These are phyloP conservation scores for Fraxinus sp. DNA, from an alignment of 305 asterid species.

Conservation along the genomic window DNA sequence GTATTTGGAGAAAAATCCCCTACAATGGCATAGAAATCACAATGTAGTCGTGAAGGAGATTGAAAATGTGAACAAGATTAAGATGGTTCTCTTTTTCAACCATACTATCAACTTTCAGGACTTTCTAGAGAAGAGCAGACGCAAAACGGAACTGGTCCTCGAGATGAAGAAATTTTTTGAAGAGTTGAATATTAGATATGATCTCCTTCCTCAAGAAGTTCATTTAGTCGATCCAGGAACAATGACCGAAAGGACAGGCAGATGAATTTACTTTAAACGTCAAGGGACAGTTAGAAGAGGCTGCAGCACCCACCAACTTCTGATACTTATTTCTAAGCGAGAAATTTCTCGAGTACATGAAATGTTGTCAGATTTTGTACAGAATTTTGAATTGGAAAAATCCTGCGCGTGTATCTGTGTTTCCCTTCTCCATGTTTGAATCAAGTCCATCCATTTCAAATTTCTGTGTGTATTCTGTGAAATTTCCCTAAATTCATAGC, in stretches of 20 bases:
- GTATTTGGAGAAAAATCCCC: constrained; percentile 33
- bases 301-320: not conserved
- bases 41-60: constrained; percentile 25
- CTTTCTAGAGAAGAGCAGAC: constrained; percentile 9
- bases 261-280: not conserved
- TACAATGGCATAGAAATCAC: constrained; percentile 23
- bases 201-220: constrained; percentile 32
- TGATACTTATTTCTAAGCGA: not conserved
- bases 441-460: too few relatives aligned
- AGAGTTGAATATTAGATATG: constrained; percentile 25
- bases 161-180: constrained; percentile 31
- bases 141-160: constrained; percentile 29
- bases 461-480: too few relatives aligned
- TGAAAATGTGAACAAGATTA: constrained; percentile 33
- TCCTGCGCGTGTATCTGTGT: too few relatives aligned
- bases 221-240: not conserved
- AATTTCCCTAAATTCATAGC: too few relatives aligned
- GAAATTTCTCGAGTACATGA: too few relatives aligned
- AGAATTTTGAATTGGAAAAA: too few relatives aligned
- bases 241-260: not conserved
- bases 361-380: too few relatives aligned
- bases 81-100: constrained; percentile 23
- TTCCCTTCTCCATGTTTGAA: too few relatives aligned
- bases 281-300: not conserved
- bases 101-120: constrained; percentile 29